Evolutionary conservation across 2,329 filamentous ascomycete genomes (phyloP).

Genomic region (Chaetomium globosum): DNA sequence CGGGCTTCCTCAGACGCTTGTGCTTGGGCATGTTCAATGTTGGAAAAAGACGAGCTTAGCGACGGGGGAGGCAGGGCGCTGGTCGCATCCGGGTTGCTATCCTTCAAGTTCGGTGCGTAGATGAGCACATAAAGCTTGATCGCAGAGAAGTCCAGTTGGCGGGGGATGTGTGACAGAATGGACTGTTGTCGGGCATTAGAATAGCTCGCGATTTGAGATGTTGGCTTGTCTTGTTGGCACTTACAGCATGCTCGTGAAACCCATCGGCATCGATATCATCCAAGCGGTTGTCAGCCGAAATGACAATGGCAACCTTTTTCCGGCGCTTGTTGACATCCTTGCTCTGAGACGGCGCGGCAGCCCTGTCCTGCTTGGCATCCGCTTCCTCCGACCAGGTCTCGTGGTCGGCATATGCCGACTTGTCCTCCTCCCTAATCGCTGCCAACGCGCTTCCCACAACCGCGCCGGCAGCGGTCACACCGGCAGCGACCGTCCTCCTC

Average conservation of each 20-base stretch:
- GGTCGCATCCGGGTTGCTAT: slow-evolving; percentile 58
- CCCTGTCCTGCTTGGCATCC: slow-evolving; percentile 62
- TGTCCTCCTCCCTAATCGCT: slow-evolving; percentile 82
- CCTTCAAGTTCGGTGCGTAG: slow-evolving; percentile 79
- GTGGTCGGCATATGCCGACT: slow-evolving; percentile 78
- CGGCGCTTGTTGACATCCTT: slow-evolving; percentile 53
- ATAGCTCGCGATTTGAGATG: neutral
- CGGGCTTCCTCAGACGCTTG: slow-evolving; percentile 66
- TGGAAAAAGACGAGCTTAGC: slow-evolving; percentile 80
- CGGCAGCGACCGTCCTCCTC: slow-evolving; percentile 76
- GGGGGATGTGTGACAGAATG: slow-evolving; percentile 85
- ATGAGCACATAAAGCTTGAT: slow-evolving; percentile 86
- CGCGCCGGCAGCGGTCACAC: slow-evolving; percentile 79
- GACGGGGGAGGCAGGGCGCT: slow-evolving; percentile 64
- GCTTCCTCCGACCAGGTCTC: slow-evolving; percentile 92
- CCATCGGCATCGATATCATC: slow-evolving; percentile 62
- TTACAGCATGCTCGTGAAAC: slow-evolving; percentile 79
- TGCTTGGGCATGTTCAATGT: slow-evolving; percentile 75
- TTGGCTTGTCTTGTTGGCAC: slow-evolving; percentile 42
- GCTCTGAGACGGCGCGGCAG: slow-evolving; percentile 40
- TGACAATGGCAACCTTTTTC: slow-evolving; percentile 84
- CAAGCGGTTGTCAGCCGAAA: slow-evolving; percentile 73
- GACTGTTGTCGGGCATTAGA: slow-evolving; percentile 56
- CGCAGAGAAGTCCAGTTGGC: slow-evolving; percentile 70
- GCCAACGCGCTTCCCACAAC: slow-evolving; percentile 80